Base-by-base conservation (phyloP, 768 basidiomycete species). In the Termitomyces heimii region DNA sequence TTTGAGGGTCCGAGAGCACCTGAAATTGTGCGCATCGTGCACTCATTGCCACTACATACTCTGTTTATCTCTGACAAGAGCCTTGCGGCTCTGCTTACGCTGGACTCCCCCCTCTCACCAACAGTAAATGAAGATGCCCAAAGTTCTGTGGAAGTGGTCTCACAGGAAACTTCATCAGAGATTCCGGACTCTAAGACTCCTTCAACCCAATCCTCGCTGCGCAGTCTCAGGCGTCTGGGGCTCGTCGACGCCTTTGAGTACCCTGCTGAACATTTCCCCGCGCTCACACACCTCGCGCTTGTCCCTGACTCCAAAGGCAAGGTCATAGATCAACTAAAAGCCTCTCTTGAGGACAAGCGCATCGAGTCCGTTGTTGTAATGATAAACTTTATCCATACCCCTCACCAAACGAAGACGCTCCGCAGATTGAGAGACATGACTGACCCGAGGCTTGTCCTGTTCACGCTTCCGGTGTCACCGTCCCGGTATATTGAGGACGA, bases 401-500 rank as follows among this genome's bases (percentile, higher is more conserved):
- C 51, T 24, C 49, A 26, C 7, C 58, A 54, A 22, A 46, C 50
- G 10, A 31, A 12, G 29, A 54, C 57, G 24, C 40, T 60, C 0
- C 55, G 29, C 24, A 49, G 31, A 43, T 43, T 60, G 16, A 55
- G 55, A 31, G 52, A 55, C 24, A 54, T 62, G 16, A 53, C 56
- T 34, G 62, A 65, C 32, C 13, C 55, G 12, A 54, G 59, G 16
- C 32, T 63, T 12, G 57, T 62, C 12, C 10, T 59, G 39, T 65
- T 65, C 51, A 63, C 59, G 22, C 55, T 66, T 31, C 58, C 62
- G 14, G 20, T 58, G 40, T 47, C 54, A 12, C 13, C 34, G 31
- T 60, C 53, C 43, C 29, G 54, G 20, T 65, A 55, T 54, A 57
- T 66, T 6, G 65, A 66, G 48, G 63, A 63, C 51, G 60, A 65